Conservation (phyloP, 2,329 filamentous ascomycete species). For the Ciborinia camelliae region DNA sequence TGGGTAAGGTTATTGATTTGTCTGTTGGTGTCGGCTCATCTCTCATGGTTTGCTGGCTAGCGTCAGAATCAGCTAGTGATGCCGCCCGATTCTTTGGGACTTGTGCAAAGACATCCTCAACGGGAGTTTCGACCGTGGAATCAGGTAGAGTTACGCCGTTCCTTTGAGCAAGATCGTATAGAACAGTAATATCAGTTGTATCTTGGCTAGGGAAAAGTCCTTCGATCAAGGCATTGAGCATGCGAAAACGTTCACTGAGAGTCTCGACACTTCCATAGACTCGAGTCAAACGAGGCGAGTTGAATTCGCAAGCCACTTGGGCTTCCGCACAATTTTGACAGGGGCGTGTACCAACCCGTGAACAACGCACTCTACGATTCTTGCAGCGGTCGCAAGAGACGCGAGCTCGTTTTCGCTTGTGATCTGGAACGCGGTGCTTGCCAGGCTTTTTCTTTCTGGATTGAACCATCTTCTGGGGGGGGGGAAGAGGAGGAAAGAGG, state of each 20-base stretch:
- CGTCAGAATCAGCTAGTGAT: conserved; percentile 24
- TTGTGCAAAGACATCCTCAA: conserved; percentile 31
- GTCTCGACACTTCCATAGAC: conserved; percentile 47
- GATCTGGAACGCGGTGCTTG: conserved; percentile 39
- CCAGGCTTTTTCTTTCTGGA: conserved; percentile 29
- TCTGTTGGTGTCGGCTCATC: conserved; percentile 7
- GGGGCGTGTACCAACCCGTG: conserved; percentile 32
- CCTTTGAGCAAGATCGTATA: conserved; percentile 42
- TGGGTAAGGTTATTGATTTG: conserved; percentile 16
- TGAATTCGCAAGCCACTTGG: conserved; percentile 43
- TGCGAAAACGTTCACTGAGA: conserved; percentile 43
- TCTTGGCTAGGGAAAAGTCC: conserved; percentile 43
- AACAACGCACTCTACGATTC: conserved; percentile 39
- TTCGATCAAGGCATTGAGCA: conserved; percentile 43
- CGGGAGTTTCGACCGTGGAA: conserved; percentile 30
- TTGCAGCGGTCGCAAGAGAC: conserved; percentile 42
- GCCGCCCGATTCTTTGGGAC: conserved; percentile 22
- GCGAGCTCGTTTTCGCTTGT: conserved; percentile 38
- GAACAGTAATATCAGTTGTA: conserved; percentile 39
- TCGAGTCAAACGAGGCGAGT: conserved; percentile 44
- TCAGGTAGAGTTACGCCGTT: conserved; percentile 41
- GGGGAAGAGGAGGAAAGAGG: too few relatives aligned
- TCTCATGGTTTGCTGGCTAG: conserved; percentile 6
- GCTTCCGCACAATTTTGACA: conserved; percentile 42
- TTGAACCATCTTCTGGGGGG: conserved; percentile 20